Evolutionary conservation across 192 early-diverging fungal genomes (phyloP).

Genomic region (Coemansia sp.): DNA sequence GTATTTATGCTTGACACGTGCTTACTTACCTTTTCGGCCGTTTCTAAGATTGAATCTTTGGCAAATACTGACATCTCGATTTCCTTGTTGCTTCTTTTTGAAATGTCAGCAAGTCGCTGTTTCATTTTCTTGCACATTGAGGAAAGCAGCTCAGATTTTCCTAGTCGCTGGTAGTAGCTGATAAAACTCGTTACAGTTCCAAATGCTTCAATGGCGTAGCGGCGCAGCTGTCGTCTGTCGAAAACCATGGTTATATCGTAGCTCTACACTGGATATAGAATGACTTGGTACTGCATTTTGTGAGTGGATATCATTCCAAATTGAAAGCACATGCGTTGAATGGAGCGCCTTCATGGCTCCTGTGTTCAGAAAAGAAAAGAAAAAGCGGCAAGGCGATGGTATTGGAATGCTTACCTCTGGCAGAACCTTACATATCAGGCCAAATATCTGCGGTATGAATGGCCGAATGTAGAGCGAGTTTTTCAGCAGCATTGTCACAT

Average conservation of each 20-base stretch:
- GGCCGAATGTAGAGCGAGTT: conserved; percentile 31
- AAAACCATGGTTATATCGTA: conserved; percentile 6
- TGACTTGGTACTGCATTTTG: background rate
- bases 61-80: background rate
- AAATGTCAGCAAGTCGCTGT: background rate
- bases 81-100: background rate
- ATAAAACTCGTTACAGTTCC: conserved; percentile 25
- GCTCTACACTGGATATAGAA: background rate
- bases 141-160: conserved; percentile 24
- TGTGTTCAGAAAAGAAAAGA: too few species aligned
- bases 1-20: background rate
- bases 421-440: conserved; percentile 26
- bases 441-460: conserved; percentile 39
- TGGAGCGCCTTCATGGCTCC: too few species aligned
- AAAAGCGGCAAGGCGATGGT: background rate
- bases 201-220: conserved; percentile 27
- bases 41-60: background rate
- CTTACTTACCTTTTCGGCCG: background rate
- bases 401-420: conserved; percentile 28
- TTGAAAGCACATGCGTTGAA: too few species aligned
- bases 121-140: background rate
- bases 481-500: conserved; percentile 25
- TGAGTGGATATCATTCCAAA: too few species aligned
- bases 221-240: conserved; percentile 16
- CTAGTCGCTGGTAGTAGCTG: conserved; percentile 42